Evolutionary conservation across 1,284 basidiomycete species (phyloP).

Genomic region (Stygiomarasmius scandens): DNA sequence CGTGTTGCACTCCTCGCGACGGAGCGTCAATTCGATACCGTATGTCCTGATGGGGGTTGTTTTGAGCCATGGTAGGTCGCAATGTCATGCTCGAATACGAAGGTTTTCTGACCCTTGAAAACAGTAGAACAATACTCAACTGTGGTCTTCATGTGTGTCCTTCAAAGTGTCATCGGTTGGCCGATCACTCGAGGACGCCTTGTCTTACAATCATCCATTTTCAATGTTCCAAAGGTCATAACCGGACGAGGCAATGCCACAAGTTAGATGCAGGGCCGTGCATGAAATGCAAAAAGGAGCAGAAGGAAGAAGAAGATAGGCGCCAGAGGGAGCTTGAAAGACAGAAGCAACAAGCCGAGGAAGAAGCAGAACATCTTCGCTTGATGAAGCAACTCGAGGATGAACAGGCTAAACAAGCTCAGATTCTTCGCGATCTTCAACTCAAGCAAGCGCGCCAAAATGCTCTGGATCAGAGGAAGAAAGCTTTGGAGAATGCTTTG

Average conservation of each 20-base stretch:
- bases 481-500: constrained; percentile 26
- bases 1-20: constrained; percentile 37
- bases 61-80: constrained; percentile 51
- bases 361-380: constrained; percentile 31
- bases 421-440: constrained; percentile 25
- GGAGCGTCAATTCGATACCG: constrained; percentile 50
- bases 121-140: constrained; percentile 45
- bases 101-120: constrained; percentile 6
- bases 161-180: constrained; percentile 57
- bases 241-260: constrained; percentile 31
- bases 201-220: constrained; percentile 21
- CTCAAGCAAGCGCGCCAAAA: constrained; percentile 28
- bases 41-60: constrained; percentile 66
- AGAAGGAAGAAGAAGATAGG: constrained; percentile 30
- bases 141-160: constrained; percentile 55
- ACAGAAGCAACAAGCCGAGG: constrained; percentile 37
- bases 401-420: constrained; percentile 29
- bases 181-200: constrained; percentile 37
- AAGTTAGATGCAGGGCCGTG: constrained; percentile 29
- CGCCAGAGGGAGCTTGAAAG: constrained; percentile 28
- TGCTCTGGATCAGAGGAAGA: constrained; percentile 34
- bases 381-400: constrained; percentile 35
- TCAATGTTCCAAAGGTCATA: constrained; percentile 29
- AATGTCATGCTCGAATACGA: not conserved
- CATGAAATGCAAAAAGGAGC: constrained; percentile 36